A percentile compares a stretch with the other conserved stretches of the same genome.
phyloP scores from a whole-genome alignment of 768 basidiomycete genomes.

The Paxillus rubicundulus region DNA sequence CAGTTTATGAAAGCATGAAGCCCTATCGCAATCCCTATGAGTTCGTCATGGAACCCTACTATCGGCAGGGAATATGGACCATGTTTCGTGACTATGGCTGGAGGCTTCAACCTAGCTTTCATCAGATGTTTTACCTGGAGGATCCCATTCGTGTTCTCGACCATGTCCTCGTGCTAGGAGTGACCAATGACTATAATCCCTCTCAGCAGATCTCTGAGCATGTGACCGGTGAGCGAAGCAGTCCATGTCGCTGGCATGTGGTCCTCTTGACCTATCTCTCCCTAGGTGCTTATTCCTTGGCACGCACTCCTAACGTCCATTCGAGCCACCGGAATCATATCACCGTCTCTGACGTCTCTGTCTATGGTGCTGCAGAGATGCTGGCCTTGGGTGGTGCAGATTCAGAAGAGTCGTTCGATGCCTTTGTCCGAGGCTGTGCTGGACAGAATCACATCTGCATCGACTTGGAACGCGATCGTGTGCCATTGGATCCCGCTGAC shows the following conservation, averaged over 20 bases:
- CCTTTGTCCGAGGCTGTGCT: constrained; percentile 2
- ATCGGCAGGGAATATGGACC: neutral
- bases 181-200: neutral
- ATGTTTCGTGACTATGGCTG: constrained; percentile 9
- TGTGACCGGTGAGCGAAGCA: neutral
- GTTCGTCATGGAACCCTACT: constrained; percentile 1
- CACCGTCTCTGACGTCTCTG: neutral
- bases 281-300: neutral
- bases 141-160: neutral
- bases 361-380: constrained; percentile 7
- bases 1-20: constrained; percentile 4
- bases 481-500: neutral
- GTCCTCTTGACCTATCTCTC: neutral
- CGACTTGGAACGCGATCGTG: constrained; percentile 2
- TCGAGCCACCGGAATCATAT: neutral
- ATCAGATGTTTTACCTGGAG: constrained; percentile 10
- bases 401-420: neutral
- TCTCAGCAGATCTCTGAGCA: neutral
- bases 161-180: neutral
- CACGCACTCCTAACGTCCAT: neutral
- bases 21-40: neutral
- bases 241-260: neutral
- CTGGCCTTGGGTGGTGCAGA: neutral
- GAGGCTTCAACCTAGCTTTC: neutral
- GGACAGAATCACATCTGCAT: constrained; percentile 2